These are phyloP conservation scores for Pleurozium schreberi DNA, from an alignment of 225 moss, liverwort and hornwort genomes.

Conservation along the genomic window DNA sequence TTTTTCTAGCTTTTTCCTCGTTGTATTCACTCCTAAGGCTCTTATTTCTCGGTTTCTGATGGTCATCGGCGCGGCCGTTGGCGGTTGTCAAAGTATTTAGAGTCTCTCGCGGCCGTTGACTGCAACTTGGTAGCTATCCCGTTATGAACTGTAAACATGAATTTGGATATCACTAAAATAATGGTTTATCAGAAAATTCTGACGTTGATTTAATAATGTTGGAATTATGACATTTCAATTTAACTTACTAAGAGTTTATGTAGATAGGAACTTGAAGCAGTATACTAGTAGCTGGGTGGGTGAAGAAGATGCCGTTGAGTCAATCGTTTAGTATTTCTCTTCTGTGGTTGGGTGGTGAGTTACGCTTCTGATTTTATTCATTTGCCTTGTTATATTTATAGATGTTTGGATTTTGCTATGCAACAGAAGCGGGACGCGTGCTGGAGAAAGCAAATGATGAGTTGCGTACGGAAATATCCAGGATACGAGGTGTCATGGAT, in stretches of 20 bases:
- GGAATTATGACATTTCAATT: neutral
- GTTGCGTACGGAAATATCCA: conserved; percentile 53
- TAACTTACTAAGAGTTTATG: neutral
- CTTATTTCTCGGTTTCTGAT: neutral
- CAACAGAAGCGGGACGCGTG: conserved; percentile 63
- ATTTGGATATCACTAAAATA: neutral
- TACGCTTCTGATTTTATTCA: neutral
- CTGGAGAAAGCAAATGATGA: conserved; percentile 75
- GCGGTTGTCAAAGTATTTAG: neutral
- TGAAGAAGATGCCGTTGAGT: neutral
- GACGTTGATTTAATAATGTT: neutral
- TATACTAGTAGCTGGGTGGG: neutral
- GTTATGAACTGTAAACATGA: neutral
- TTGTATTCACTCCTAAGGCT: neutral
- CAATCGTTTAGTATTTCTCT: neutral
- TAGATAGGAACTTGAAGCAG: neutral
- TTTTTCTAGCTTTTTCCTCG: neutral
- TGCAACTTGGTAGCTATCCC: neutral
- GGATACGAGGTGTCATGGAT: conserved; percentile 68
- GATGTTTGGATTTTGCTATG: neutral
- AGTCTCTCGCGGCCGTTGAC: neutral
- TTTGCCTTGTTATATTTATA: neutral
- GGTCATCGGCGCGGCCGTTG: neutral
- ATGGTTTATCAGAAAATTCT: neutral
- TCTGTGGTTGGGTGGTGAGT: neutral